These are phyloP conservation scores for Yarrowia osloensis DNA, from an alignment of 805 yeast species.

Conservation along the genomic window DNA sequence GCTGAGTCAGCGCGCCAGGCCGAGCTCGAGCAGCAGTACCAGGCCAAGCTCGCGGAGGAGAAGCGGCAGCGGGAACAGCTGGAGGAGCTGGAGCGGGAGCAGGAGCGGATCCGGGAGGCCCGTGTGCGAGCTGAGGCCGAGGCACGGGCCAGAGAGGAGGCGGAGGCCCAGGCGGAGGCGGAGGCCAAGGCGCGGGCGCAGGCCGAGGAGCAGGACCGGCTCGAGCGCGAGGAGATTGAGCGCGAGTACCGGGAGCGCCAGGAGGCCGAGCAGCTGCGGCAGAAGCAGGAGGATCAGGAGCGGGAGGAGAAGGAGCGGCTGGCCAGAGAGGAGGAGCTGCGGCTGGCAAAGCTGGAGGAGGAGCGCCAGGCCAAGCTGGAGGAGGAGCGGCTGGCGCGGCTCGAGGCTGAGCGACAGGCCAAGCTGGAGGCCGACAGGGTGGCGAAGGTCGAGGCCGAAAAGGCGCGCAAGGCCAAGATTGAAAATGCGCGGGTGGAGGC, in stretches of 20 bases:
- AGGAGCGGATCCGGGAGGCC: constrained; percentile 32
- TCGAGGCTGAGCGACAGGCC: not conserved
- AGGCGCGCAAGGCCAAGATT: constrained; percentile 1
- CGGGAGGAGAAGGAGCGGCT: not conserved
- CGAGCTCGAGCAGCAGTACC: not conserved
- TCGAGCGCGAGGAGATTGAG: not conserved
- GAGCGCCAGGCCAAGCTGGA: not conserved
- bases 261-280: not conserved
- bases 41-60: constrained; percentile 1
- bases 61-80: not conserved
- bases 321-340: not conserved
- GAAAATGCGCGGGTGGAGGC: not conserved
- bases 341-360: not conserved
- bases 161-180: not conserved
- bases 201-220: not conserved
- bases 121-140: not conserved
- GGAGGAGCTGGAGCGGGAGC: constrained; percentile 32
- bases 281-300: not conserved
- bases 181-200: not conserved
- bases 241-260: not conserved
- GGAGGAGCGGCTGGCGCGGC: not conserved
- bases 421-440: not conserved
- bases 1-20: not conserved
- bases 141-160: not conserved
- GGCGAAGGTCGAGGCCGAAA: not conserved